These are phyloP conservation scores for Tolypocladium tropicale DNA, from an alignment of 2,329 filamentous ascomycete genomes.

Conservation along the genomic window DNA sequence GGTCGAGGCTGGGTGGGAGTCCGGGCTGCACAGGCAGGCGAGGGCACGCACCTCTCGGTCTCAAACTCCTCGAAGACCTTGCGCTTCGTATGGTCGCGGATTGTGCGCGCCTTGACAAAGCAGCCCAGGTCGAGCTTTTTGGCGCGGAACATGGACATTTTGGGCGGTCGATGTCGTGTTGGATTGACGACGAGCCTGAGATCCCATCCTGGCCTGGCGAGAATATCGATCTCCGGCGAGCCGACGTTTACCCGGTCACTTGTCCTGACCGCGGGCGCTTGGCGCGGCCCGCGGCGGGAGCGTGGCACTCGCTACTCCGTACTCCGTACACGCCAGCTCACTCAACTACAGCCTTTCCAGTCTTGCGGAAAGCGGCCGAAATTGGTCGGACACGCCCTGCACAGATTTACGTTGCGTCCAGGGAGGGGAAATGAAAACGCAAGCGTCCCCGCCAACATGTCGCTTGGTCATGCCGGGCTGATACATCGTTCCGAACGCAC, in stretches of 20 bases:
- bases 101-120: constrained; percentile 74
- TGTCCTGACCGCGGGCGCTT: not conserved
- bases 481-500: not conserved
- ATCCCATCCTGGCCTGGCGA: not conserved
- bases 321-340: not conserved
- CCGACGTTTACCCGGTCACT: not conserved
- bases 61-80: constrained; percentile 83
- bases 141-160: constrained; percentile 75
- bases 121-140: constrained; percentile 86
- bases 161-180: constrained; percentile 19
- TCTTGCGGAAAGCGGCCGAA: not conserved
- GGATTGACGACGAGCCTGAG: not conserved
- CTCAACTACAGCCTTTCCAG: not conserved
- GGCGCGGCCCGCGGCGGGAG: not conserved
- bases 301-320: no score
- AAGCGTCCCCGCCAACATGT: not conserved
- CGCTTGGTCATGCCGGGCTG: not conserved
- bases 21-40: not conserved
- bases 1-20: not conserved
- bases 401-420: not conserved
- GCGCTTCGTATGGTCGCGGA: constrained; percentile 94
- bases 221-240: not conserved
- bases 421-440: not conserved
- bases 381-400: not conserved
- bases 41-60: constrained; percentile 61